phyloP scores from a whole-genome alignment of 1,284 basidiomycete genomes.

The Inonotus obliquus region DNA sequence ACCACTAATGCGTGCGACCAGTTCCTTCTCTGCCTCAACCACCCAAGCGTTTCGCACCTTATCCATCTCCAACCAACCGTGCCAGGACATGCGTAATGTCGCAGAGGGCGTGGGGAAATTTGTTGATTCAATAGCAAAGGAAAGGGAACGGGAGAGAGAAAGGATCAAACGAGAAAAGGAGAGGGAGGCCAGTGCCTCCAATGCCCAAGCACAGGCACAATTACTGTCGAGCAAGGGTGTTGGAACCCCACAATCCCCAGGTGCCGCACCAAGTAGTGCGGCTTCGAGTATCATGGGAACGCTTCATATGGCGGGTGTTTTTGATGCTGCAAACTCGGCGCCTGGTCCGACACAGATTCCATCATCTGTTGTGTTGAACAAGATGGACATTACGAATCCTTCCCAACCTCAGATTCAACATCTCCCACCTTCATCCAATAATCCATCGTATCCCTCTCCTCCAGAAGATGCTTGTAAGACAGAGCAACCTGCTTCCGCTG shows the following conservation, averaged over 20 bases:
- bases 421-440: neutral
- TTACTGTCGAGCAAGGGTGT: neutral
- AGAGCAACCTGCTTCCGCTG: neutral
- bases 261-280: neutral
- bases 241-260: neutral
- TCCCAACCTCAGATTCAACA: neutral
- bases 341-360: neutral
- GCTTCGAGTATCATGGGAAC: neutral
- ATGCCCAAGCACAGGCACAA: neutral
- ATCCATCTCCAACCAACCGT: constrained; percentile 18
- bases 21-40: constrained; percentile 34
- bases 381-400: constrained; percentile 8
- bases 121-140: constrained; percentile 65
- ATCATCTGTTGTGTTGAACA: constrained; percentile 2
- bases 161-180: constrained; percentile 62
- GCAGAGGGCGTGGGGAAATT: constrained; percentile 58
- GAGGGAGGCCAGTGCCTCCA: neutral
- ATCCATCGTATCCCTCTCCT: constrained; percentile 16
- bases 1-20: constrained; percentile 28
- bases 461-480: constrained; percentile 9
- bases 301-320: neutral
- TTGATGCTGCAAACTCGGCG: neutral
- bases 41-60: constrained; percentile 32
- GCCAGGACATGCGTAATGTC: constrained; percentile 38
- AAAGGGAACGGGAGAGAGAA: constrained; percentile 69